Conservation (phyloP, 129 eudicot genomes). For the Centrapalus pauciflorus region DNA sequence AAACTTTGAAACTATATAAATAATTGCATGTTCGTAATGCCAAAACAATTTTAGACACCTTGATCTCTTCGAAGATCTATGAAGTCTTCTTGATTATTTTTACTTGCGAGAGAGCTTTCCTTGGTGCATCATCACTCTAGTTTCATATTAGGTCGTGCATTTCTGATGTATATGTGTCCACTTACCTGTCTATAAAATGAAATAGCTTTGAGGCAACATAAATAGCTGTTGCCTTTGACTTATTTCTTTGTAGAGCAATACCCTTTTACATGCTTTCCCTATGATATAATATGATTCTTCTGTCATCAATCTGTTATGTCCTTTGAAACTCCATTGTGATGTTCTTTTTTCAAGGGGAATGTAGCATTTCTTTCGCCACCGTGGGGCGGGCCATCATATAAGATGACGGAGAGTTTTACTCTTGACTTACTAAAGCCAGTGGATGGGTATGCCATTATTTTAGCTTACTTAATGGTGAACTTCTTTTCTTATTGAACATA, state of each 20-base stretch:
- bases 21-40: not conserved
- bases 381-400: constrained; percentile 89
- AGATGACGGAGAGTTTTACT: constrained; percentile 38
- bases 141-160: constrained; percentile 1
- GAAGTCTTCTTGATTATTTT: not conserved
- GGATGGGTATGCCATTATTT: constrained; percentile 51
- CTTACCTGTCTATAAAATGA: not conserved
- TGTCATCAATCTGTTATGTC: not conserved
- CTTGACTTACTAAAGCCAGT: constrained; percentile 69
- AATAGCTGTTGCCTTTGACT: not conserved
- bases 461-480: no score
- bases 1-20: not conserved
- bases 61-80: no score
- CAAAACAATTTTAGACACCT: not conserved
- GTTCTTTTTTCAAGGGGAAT: constrained; percentile 43
- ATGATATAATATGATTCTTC: not conserved
- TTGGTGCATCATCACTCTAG: not conserved
- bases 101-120: not conserved
- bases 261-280: not conserved
- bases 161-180: not conserved
- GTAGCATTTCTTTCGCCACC: constrained; percentile 82
- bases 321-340: constrained; percentile 6
- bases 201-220: not conserved
- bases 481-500: no score
- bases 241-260: not conserved